phyloP scores from a whole-genome alignment of 2,329 filamentous ascomycete genomes.

The Sarocladiaceae sp. region DNA sequence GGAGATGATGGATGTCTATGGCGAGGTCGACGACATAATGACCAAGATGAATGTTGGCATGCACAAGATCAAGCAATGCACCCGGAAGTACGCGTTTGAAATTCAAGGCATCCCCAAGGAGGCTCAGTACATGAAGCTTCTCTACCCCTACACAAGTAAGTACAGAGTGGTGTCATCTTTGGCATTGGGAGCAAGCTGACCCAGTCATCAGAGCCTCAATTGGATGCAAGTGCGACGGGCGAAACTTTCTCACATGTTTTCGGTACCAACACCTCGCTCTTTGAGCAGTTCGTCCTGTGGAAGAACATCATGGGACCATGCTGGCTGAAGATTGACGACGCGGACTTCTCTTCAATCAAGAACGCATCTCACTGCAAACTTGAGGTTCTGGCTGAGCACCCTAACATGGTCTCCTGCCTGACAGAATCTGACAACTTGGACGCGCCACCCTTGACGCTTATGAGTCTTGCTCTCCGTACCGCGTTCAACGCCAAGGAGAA shows the following conservation, averaged over 20 bases:
- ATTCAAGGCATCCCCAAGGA: conserved; percentile 80
- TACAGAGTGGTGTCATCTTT: conserved; percentile 9
- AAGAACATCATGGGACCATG: conserved; percentile 99
- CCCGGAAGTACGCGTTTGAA: conserved; percentile 93
- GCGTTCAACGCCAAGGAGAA: conserved; percentile 86
- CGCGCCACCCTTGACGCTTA: conserved; percentile 82
- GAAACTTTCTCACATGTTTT: conserved; percentile 94
- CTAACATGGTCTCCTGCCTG: conserved; percentile 65
- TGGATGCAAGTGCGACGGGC: conserved; percentile 66
- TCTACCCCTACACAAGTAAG: conserved; percentile 84
- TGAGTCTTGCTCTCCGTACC: conserved; percentile 87
- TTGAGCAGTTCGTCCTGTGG: conserved; percentile 97
- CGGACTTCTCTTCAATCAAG: conserved; percentile 76
- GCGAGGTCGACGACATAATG: conserved; percentile 86
- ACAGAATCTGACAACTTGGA: conserved; percentile 77
- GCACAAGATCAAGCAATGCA: conserved; percentile 90
- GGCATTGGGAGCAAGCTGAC: conserved; percentile 7
- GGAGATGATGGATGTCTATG: conserved; percentile 81
- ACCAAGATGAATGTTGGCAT: conserved; percentile 75
- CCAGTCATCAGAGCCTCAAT: conserved; percentile 46
- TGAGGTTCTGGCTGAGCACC: conserved; percentile 75
- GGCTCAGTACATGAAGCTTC: conserved; percentile 85
- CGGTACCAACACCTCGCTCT: conserved; percentile 85
- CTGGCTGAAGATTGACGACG: conserved; percentile 86
- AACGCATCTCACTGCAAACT: conserved; percentile 97